A percentile compares a stretch with the other conserved stretches of the same genome.
Evolutionary conservation across 805 yeast species (phyloP).

Genomic region (Candida mattraensis): DNA sequence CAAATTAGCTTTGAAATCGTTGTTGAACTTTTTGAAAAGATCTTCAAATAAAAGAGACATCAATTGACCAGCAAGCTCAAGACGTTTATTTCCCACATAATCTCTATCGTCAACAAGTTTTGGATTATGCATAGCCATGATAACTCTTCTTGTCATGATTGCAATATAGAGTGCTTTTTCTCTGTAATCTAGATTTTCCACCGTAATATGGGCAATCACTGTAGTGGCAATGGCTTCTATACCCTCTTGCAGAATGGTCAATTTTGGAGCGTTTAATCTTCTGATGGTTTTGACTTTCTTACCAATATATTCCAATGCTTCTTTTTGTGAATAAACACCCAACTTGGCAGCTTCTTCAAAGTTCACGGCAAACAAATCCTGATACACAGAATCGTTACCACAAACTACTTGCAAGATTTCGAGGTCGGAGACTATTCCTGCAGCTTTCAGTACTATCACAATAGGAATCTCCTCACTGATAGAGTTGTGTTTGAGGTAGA

Average conservation of each 20-base stretch:
- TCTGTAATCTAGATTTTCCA: conserved; percentile 77
- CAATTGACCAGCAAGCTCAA: conserved; percentile 95
- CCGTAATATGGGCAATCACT: conserved; percentile 91
- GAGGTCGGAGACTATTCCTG: conserved; percentile 87
- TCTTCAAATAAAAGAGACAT: conserved; percentile 95
- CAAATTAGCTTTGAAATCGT: conserved; percentile 90
- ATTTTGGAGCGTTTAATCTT: conserved; percentile 78
- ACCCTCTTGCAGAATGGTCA: conserved; percentile 87
- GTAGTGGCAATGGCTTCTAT: conserved; percentile 96
- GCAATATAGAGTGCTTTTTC: conserved; percentile 95
- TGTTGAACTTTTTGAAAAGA: conserved; percentile 92
- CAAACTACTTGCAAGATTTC: conserved; percentile 94
- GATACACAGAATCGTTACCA: conserved; percentile 84
- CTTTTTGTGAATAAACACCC: conserved; percentile 87
- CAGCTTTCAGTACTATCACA: conserved; percentile 89
- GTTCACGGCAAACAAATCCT: conserved; percentile 88
- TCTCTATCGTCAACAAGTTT: conserved; percentile 97
- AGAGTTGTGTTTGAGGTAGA: conserved; percentile 92
- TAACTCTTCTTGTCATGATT: conserved; percentile 93
- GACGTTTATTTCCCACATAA: conserved; percentile 96
- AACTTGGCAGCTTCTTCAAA: conserved; percentile 89
- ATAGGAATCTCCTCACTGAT: conserved; percentile 94
- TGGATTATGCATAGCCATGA: conserved; percentile 93
- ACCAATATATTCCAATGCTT: conserved; percentile 90
- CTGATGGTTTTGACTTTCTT: conserved; percentile 89